Evolutionary conservation across 75 land plant genomes (phyloP).

Genomic region (Adiantum capillusveneris): DNA sequence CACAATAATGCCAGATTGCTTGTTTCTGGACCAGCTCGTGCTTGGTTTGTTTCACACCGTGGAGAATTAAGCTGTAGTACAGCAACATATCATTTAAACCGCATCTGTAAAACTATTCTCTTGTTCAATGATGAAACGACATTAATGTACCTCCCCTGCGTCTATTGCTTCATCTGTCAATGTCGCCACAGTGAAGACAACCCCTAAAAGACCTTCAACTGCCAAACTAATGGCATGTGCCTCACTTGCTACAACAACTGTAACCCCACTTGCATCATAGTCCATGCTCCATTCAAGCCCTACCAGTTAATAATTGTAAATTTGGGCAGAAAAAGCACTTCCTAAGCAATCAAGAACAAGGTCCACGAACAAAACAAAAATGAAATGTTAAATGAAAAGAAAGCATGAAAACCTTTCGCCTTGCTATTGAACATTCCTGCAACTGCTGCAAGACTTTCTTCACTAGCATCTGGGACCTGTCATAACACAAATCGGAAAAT

Average conservation of each 20-base stretch:
- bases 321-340: no score
- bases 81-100: background rate
- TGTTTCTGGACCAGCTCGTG: slow-evolving; percentile 13
- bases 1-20: slow-evolving; percentile 59
- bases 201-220: slow-evolving; percentile 87
- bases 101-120: background rate
- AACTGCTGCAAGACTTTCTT: slow-evolving; percentile 92
- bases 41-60: slow-evolving; percentile 35
- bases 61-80: slow-evolving; percentile 69
- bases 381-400: no score
- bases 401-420: slow-evolving; percentile 62
- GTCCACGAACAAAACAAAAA: no score
- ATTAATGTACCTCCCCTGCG: slow-evolving; percentile 57
- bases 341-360: no score
- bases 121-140: slow-evolving; percentile 3
- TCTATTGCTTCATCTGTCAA: slow-evolving; percentile 95
- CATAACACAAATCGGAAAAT: slow-evolving; percentile 3
- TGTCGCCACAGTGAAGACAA: slow-evolving; percentile 90
- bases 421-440: slow-evolving; percentile 98
- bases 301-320: no score
- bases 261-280: slow-evolving; percentile 85
- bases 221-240: slow-evolving; percentile 97
- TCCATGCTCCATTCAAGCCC: slow-evolving; percentile 96
- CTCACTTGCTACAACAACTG: slow-evolving; percentile 90
- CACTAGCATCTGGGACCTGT: slow-evolving; percentile 78